These are phyloP conservation scores for Manihot esculenta DNA, from an alignment of 441 rosid genomes.

Conservation along the genomic window DNA sequence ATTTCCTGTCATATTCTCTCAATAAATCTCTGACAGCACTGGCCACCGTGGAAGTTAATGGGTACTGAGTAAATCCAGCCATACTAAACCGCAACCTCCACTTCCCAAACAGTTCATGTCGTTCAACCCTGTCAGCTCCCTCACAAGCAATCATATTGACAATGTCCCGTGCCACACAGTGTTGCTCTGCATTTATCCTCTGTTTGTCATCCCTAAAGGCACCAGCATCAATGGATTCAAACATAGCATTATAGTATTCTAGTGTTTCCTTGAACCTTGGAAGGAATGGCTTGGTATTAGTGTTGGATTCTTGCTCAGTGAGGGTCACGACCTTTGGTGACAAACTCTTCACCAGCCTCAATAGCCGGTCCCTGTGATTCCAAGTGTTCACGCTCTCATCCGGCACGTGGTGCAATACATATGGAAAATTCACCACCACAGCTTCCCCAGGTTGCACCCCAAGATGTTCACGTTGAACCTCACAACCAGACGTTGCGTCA, in stretches of 20 bases:
- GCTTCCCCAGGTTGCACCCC: slow-evolving; percentile 49
- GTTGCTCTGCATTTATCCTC: slow-evolving; percentile 70
- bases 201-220: slow-evolving; percentile 45
- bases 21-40: slow-evolving; percentile 32
- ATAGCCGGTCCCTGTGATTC: slow-evolving; percentile 58
- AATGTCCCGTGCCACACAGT: slow-evolving; percentile 75
- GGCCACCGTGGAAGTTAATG: slow-evolving; percentile 32
- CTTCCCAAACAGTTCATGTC: slow-evolving; percentile 63
- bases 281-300: slow-evolving; percentile 62
- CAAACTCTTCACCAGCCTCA: slow-evolving; percentile 58
- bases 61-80: slow-evolving; percentile 56
- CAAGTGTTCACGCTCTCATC: slow-evolving; percentile 64
- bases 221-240: slow-evolving; percentile 59
- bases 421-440: slow-evolving; percentile 65
- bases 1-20: slow-evolving; percentile 41
- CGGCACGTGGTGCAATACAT: slow-evolving; percentile 63
- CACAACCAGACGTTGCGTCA: slow-evolving; percentile 51
- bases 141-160: slow-evolving; percentile 79
- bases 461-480: slow-evolving; percentile 46
- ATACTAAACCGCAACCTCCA: slow-evolving; percentile 53
- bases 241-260: slow-evolving; percentile 59
- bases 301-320: slow-evolving; percentile 66
- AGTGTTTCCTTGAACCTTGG: slow-evolving; percentile 51
- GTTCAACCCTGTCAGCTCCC: slow-evolving; percentile 60
- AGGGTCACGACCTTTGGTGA: slow-evolving; percentile 64